Evolutionary conservation across 129 eudicot species (phyloP).

Genomic region (Oenanthe sinensis): DNA sequence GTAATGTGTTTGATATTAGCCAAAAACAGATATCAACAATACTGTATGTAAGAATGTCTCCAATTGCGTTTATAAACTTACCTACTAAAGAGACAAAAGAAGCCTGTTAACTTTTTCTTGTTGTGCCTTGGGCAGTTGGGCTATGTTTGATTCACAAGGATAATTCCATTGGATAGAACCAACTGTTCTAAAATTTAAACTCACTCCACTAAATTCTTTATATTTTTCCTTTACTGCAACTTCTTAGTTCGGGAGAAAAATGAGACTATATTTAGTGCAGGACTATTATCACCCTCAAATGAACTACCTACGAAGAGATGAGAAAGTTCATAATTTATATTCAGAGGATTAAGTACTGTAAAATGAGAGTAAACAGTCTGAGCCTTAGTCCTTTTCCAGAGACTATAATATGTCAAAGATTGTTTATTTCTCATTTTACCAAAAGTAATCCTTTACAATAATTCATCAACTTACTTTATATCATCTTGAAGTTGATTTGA

Average conservation of each 20-base stretch:
- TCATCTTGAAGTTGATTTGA: neutral
- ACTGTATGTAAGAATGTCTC: neutral
- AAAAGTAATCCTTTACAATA: neutral
- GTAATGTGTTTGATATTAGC: too few species aligned
- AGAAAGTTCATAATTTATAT: too few species aligned
- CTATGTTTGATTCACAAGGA: neutral
- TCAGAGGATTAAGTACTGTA: too few species aligned
- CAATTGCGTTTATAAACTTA: neutral
- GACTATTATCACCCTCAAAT: neutral
- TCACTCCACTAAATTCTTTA: neutral
- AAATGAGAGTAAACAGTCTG: too few species aligned
- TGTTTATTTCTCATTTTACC: neutral
- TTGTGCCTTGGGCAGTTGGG: neutral
- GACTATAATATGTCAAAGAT: too few species aligned
- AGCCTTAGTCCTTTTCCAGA: too few species aligned
- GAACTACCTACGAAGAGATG: too few species aligned
- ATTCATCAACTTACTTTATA: neutral
- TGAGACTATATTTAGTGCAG: neutral
- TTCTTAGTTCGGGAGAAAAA: neutral
- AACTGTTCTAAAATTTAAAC: neutral
- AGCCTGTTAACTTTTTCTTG: neutral
- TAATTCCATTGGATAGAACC: neutral
- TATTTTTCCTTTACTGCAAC: neutral
- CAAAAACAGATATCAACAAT: too few species aligned
- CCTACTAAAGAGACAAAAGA: neutral